A percentile compares a stretch with the other conserved stretches of the same genome.
phyloP scores from a whole-genome alignment of 1,139 yeast species.

The Scheffersomyces cryptocercus region DNA sequence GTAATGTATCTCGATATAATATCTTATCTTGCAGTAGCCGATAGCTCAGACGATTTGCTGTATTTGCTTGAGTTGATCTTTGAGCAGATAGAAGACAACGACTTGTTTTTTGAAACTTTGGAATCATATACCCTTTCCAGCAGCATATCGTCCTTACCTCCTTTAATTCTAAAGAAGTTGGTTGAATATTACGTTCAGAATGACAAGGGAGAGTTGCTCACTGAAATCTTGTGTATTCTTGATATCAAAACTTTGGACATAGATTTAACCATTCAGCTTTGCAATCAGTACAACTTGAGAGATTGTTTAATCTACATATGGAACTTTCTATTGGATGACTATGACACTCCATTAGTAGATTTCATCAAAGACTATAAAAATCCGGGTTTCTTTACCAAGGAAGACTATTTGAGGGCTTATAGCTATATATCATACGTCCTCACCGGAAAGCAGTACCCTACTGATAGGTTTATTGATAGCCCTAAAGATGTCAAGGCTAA shows the following conservation, averaged over 20 bases:
- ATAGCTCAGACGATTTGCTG: slow-evolving; percentile 16
- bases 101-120: slow-evolving; percentile 49
- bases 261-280: slow-evolving; percentile 65
- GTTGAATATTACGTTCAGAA: slow-evolving; percentile 48
- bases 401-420: slow-evolving; percentile 42
- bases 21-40: slow-evolving; percentile 18
- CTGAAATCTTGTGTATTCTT: slow-evolving; percentile 64
- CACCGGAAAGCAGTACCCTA: slow-evolving; percentile 79
- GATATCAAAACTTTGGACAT: slow-evolving; percentile 71
- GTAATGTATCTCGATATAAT: slow-evolving; percentile 25
- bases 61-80: slow-evolving; percentile 53
- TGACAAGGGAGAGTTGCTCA: slow-evolving; percentile 50
- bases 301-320: slow-evolving; percentile 70
- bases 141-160: slow-evolving; percentile 53
- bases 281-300: slow-evolving; percentile 52
- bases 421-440: slow-evolving; percentile 68
- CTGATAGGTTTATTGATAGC: slow-evolving; percentile 47
- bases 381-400: slow-evolving; percentile 4
- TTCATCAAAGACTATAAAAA: slow-evolving; percentile 37
- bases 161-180: slow-evolving; percentile 59
- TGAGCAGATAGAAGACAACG: slow-evolving; percentile 43
- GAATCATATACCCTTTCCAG: slow-evolving; percentile 53
- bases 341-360: slow-evolving; percentile 63
- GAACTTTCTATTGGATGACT: slow-evolving; percentile 67
- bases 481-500: slow-evolving; percentile 39